Evolutionary conservation across 1,284 basidiomycete species (phyloP).

Genomic region (Cystobasidiaceae sp.): DNA sequence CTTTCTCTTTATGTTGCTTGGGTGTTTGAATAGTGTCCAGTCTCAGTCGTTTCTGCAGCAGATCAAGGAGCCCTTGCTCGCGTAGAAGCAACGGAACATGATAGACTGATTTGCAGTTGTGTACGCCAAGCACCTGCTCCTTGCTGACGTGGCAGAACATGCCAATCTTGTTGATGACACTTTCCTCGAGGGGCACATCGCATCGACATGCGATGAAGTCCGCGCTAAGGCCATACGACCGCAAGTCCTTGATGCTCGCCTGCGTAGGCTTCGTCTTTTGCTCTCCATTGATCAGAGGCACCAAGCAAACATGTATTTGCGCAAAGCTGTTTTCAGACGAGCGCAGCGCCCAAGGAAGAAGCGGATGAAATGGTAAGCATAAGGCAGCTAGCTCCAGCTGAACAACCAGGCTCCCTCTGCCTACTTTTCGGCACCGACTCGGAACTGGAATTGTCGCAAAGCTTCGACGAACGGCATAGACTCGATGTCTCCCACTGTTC

Average conservation of each 20-base stretch:
- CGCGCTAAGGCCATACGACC: conserved; percentile 87
- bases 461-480: conserved; percentile 97
- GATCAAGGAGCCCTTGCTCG: conserved; percentile 84
- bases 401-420: no score
- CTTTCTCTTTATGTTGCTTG: conserved; percentile 58
- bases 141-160: conserved; percentile 98
- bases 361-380: no score
- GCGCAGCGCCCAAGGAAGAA: no score
- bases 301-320: conserved; percentile 93
- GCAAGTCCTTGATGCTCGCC: conserved; percentile 88
- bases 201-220: conserved; percentile 92
- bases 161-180: conserved; percentile 91
- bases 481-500: conserved; percentile 93
- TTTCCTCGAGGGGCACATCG: conserved; percentile 61
- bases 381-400: no score
- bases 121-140: conserved; percentile 92
- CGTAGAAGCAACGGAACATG: conserved; percentile 91
- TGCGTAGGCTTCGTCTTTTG: conserved; percentile 99
- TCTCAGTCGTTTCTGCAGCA: conserved; percentile 74
- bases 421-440: conserved; percentile 83
- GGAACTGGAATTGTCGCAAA: conserved; percentile 99
- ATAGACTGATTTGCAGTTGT: conserved; percentile 94
- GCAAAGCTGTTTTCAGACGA: conserved; percentile 78
- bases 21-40: conserved; percentile 60
- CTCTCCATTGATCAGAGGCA: conserved; percentile 96